These are phyloP conservation scores for Candida smagusa DNA, from an alignment of 1,139 yeast genomes.

Conservation along the genomic window DNA sequence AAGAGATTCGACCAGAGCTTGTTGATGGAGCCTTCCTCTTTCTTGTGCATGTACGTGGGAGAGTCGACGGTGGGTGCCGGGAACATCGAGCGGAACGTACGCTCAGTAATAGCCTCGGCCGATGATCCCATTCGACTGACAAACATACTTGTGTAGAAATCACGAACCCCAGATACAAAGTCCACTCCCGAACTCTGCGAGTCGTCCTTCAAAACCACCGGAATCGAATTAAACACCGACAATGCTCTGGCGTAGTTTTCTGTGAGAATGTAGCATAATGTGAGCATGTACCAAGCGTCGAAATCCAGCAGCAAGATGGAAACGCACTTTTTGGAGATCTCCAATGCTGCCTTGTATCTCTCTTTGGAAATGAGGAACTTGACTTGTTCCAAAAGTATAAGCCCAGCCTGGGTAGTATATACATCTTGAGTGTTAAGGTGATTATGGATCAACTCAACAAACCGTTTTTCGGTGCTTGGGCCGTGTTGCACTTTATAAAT, in stretches of 20 bases:
- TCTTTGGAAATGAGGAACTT: conserved; percentile 33
- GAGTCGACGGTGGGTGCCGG: conserved; percentile 25
- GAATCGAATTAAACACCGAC: conserved; percentile 33
- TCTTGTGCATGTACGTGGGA: conserved; percentile 4
- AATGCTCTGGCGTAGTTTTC: conserved; percentile 32
- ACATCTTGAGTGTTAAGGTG: conserved; percentile 17
- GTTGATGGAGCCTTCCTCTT: conserved; percentile 25
- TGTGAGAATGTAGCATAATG: conserved; percentile 31
- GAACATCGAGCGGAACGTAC: conserved; percentile 29
- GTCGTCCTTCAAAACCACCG: conserved; percentile 20
- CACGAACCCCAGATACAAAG: conserved; percentile 28
- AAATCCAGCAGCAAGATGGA: conserved; percentile 39
- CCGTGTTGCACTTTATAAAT: conserved; percentile 27
- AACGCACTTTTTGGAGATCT: conserved; percentile 30
- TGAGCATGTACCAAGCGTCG: conserved; percentile 39
- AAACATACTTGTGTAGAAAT: conserved; percentile 27
- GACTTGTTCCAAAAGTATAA: conserved; percentile 38
- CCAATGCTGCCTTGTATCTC: conserved; percentile 25
- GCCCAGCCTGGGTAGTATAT: conserved; percentile 33
- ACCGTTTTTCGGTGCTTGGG: conserved; percentile 23
- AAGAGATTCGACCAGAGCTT: conserved; percentile 34
- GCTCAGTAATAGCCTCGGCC: conserved; percentile 31
- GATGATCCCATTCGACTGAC: conserved; percentile 18
- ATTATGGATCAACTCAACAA: conserved; percentile 24
- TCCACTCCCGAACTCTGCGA: conserved; percentile 16